These are phyloP conservation scores for Talaromyces stipitatus DNA, from an alignment of 495 filamentous ascomycete species.

Conservation along the genomic window DNA sequence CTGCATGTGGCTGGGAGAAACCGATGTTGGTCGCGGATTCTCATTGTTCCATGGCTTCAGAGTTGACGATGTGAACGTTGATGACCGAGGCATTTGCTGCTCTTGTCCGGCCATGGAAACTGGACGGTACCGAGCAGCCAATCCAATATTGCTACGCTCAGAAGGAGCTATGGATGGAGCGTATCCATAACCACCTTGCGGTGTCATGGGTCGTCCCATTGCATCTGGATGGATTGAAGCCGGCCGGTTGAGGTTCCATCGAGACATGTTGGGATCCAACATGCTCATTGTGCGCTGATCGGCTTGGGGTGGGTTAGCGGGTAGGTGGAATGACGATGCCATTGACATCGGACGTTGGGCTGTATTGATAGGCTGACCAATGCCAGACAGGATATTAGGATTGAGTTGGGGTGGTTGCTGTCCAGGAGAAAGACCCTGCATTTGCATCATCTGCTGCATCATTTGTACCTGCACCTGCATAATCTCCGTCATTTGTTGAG, in stretches of 20 bases:
- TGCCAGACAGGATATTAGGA: conserved; percentile 12
- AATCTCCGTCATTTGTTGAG: conserved; percentile 80
- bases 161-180: conserved; percentile 80
- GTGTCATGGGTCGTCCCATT: conserved; percentile 21
- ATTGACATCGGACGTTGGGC: conserved; percentile 37
- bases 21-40: conserved; percentile 22
- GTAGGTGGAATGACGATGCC: conserved; percentile 21
- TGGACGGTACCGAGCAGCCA: conserved; percentile 87
- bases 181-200: conserved; percentile 40
- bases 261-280: conserved; percentile 66
- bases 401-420: conserved; percentile 15
- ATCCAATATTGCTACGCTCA: conserved; percentile 86
- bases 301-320: conserved; percentile 14
- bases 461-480: conserved; percentile 93
- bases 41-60: conserved; percentile 42
- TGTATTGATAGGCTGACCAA: conserved; percentile 11
- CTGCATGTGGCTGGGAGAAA: conserved; percentile 12
- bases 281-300: conserved; percentile 68
- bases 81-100: conserved; percentile 29
- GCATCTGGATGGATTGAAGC: conserved; percentile 20
- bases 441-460: conserved; percentile 71
- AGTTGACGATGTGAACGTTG: conserved; percentile 42
- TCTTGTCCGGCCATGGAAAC: conserved; percentile 51
- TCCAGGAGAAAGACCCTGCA: conserved; percentile 41
- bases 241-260: conserved; percentile 28